Percentiles rank a stretch among this genome's conserved stretches.
Conservation (phyloP, 352 stramenopile species). For the Pythium apleroticum region DNA sequence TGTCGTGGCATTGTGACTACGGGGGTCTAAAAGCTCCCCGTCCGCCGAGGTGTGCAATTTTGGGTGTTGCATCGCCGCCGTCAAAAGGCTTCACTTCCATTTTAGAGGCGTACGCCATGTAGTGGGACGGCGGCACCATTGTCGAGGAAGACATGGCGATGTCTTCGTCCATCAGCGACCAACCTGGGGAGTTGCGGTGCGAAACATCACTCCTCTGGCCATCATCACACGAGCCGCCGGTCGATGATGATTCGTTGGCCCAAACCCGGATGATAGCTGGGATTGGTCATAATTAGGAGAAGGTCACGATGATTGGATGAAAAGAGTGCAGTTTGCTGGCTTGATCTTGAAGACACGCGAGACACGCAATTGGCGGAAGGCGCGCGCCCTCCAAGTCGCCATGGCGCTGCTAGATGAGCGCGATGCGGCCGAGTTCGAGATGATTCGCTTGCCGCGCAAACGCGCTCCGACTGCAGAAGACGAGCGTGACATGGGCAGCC, state of each 20-base stretch:
- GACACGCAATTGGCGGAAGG: constrained; percentile 9
- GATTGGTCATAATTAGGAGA: not conserved
- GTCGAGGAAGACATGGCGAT: not conserved
- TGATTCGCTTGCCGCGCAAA: constrained; percentile 22
- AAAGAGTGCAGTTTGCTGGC: not conserved
- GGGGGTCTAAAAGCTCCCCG: not conserved
- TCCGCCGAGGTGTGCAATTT: not conserved
- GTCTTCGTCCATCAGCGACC: not conserved
- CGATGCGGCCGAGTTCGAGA: constrained; percentile 18
- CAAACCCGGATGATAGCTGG: too few species aligned
- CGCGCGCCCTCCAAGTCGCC: not conserved
- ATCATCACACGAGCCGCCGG: not conserved
- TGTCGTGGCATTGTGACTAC: not conserved
- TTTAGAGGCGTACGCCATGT: not conserved
- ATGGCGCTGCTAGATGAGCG: not conserved
- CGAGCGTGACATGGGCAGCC: not conserved
- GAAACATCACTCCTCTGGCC: not conserved
- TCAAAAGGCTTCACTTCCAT: not conserved
- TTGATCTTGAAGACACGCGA: constrained; percentile 5
- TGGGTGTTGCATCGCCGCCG: not conserved
- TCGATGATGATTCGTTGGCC: not conserved
- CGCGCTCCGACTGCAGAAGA: constrained; percentile 11
- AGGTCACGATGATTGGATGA: not conserved
- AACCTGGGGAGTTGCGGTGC: not conserved
- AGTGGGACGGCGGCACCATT: not conserved